Percentiles rank a stretch among this genome's conserved stretches.
These are phyloP conservation scores for Penicillium flavigenum DNA, from an alignment of 495 filamentous ascomycete species.

Conservation along the genomic window DNA sequence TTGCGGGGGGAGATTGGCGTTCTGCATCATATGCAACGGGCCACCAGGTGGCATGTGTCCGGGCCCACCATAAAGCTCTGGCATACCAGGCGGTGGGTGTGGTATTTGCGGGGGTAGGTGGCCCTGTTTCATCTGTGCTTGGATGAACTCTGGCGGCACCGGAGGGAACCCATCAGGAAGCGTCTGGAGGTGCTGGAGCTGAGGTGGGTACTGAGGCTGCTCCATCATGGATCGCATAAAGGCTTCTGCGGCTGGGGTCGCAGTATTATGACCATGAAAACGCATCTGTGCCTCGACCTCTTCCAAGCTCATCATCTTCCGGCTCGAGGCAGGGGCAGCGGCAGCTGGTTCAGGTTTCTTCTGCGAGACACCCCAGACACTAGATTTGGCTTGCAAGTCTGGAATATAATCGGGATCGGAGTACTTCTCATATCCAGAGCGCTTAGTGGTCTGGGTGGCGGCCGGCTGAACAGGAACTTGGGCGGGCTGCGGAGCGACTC, in stretches of 20 bases:
- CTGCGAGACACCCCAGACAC: conserved; percentile 81
- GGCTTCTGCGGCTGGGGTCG: conserved; percentile 37
- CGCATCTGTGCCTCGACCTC: conserved; percentile 96
- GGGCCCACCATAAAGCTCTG: conserved; percentile 46
- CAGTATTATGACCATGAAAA: conserved; percentile 56
- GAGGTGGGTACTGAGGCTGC: conserved; percentile 34
- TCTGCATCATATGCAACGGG: conserved; percentile 40
- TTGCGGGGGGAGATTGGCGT: conserved; percentile 41
- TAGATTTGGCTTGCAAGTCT: conserved; percentile 88
- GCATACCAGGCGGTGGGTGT: conserved; percentile 47
- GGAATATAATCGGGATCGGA: conserved; percentile 71
- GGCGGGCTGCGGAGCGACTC: conserved; percentile 32
- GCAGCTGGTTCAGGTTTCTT: conserved; percentile 44
- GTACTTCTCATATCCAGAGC: conserved; percentile 88
- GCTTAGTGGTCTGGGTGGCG: conserved; percentile 46
- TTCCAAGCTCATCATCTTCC: conserved; percentile 91
- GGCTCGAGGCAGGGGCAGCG: conserved; percentile 13
- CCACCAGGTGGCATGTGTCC: conserved; percentile 41
- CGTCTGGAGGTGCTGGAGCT: conserved; percentile 43
- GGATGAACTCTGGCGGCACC: conserved; percentile 48
- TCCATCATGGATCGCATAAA: conserved; percentile 35
- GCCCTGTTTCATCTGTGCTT: conserved; percentile 51
- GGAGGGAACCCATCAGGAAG: conserved; percentile 42
- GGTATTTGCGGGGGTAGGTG: conserved; percentile 47
- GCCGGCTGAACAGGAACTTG: conserved; percentile 16